Evolutionary conservation across 2,329 filamentous ascomycete genomes (phyloP).

Genomic region (Bimuria novae-zelandiae): DNA sequence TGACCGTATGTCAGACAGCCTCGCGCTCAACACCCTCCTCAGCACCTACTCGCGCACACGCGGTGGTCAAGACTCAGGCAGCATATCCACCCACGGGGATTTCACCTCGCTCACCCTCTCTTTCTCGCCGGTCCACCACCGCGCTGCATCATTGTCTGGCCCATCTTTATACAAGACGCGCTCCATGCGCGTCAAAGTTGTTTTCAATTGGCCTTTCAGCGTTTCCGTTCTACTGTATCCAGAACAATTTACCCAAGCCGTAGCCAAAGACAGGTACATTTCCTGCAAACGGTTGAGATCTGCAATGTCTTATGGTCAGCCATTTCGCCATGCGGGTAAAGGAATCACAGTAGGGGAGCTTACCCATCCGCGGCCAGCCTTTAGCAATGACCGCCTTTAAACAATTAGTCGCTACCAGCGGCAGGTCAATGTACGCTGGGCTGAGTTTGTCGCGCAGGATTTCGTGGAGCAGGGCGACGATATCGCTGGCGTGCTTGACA

Average conservation of each 20-base stretch:
- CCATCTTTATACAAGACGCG: neutral
- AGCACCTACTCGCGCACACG: neutral
- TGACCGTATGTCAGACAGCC: too few species aligned
- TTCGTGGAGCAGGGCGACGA: conserved; percentile 69
- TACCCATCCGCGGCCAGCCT: conserved; percentile 5
- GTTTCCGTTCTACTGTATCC: neutral
- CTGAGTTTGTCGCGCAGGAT: conserved; percentile 61
- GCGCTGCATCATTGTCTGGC: neutral
- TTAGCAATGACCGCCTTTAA: neutral
- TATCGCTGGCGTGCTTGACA: conserved; percentile 70
- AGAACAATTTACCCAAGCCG: conserved; percentile 2
- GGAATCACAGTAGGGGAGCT: neutral
- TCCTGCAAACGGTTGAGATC: conserved; percentile 2
- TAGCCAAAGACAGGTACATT: neutral
- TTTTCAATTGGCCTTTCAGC: neutral
- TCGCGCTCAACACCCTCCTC: neutral
- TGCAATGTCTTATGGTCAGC: neutral
- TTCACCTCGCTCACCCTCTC: neutral
- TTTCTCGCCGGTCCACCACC: conserved; percentile 1
- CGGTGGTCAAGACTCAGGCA: neutral
- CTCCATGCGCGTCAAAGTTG: neutral
- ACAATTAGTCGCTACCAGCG: neutral
- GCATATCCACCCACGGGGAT: neutral
- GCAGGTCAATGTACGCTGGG: conserved; percentile 45
- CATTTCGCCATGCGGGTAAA: neutral